A percentile compares a stretch with the other conserved stretches of the same genome.
phyloP scores from a whole-genome alignment of 805 yeast species.

The Jamesozyma piceae region DNA sequence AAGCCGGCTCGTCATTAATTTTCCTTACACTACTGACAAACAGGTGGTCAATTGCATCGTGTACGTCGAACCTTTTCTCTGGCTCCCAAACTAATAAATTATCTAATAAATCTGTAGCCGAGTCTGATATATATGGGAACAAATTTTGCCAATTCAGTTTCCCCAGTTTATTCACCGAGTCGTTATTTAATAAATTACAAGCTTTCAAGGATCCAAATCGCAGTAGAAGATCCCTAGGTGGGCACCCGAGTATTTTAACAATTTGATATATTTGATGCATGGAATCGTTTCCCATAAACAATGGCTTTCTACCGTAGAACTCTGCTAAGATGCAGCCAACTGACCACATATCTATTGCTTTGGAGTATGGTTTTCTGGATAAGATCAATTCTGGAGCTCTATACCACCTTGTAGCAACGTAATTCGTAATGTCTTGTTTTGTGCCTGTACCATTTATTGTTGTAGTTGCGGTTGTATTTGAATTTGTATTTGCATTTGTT shows the following conservation, averaged over 20 bases:
- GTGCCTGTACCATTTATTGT: neutral
- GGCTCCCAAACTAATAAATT: constrained; percentile 59
- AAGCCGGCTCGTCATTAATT: constrained; percentile 44
- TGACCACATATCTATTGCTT: constrained; percentile 85
- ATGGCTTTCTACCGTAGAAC: constrained; percentile 67
- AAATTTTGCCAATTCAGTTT: constrained; percentile 41
- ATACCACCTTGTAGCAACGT: constrained; percentile 94
- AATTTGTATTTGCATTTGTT: neutral
- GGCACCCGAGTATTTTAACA: constrained; percentile 61
- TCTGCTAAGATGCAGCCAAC: constrained; percentile 87
- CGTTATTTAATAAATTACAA: constrained; percentile 38
- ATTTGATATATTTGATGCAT: constrained; percentile 64
- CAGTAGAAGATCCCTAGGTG: constrained; percentile 39
- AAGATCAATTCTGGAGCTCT: constrained; percentile 86
- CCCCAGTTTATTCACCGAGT: constrained; percentile 28
- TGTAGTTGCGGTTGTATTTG: constrained; percentile 14
- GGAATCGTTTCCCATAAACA: constrained; percentile 69
- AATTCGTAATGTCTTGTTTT: constrained; percentile 52
- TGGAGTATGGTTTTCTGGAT: constrained; percentile 48
- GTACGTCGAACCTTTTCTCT: constrained; percentile 43
- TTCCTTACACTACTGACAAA: constrained; percentile 49
- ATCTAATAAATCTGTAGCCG: constrained; percentile 45
- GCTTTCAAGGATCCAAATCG: constrained; percentile 40
- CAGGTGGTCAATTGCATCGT: constrained; percentile 47
- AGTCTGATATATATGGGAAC: constrained; percentile 52